Conservation (phyloP, 805 yeast genomes). For the Zygotorulaspora chibaensis region DNA sequence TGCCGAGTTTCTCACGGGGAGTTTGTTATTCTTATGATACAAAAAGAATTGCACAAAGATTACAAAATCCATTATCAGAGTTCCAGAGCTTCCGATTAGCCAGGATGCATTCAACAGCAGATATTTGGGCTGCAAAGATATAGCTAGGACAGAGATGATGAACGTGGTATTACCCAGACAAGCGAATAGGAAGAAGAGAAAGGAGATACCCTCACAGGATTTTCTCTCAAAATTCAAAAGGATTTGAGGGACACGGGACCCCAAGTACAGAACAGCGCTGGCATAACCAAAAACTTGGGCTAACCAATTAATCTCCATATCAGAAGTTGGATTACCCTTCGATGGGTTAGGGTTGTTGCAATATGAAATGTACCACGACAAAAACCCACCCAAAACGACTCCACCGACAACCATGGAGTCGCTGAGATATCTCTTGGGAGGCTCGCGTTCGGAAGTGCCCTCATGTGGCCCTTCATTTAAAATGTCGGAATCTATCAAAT, state of each 20-base stretch:
- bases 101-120: slow-evolving; percentile 82
- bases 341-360: slow-evolving; percentile 38
- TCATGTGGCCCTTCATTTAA: slow-evolving; percentile 7
- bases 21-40: slow-evolving; percentile 40
- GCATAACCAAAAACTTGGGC: slow-evolving; percentile 86
- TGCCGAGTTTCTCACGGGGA: slow-evolving; percentile 3
- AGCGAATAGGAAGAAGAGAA: slow-evolving; percentile 90
- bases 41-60: slow-evolving; percentile 83
- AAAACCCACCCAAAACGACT: slow-evolving; percentile 72
- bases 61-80: slow-evolving; percentile 74
- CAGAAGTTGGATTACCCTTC: slow-evolving; percentile 27
- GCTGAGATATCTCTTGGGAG: slow-evolving; percentile 25
- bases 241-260: slow-evolving; percentile 91
- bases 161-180: slow-evolving; percentile 91
- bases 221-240: slow-evolving; percentile 78
- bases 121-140: slow-evolving; percentile 66
- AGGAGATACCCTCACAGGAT: slow-evolving; percentile 92
- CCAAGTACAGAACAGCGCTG: slow-evolving; percentile 71
- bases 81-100: slow-evolving; percentile 89
- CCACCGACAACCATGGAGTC: slow-evolving; percentile 52
- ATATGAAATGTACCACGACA: slow-evolving; percentile 81
- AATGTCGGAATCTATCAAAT: slow-evolving; percentile 4
- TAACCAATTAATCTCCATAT: slow-evolving; percentile 59
- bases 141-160: slow-evolving; percentile 76
- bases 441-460: slow-evolving; percentile 15